phyloP scores from a whole-genome alignment of 2,329 filamentous ascomycete genomes.

The Ophiocordyceps sinensis region DNA sequence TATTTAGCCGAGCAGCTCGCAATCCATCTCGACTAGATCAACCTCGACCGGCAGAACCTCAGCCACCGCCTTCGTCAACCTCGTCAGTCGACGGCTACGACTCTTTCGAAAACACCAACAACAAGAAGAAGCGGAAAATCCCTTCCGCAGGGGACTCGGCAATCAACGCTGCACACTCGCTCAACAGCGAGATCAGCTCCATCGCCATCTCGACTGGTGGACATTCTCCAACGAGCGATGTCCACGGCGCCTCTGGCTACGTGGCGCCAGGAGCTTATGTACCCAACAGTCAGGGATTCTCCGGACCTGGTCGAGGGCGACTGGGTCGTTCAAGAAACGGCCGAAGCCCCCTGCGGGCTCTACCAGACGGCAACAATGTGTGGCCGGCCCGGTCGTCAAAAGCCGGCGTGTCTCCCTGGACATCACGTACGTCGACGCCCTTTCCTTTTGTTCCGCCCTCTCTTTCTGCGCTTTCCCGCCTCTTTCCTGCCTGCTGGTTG shows the following conservation, averaged over 20 bases:
- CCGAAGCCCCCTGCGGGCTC: slow-evolving; percentile 46
- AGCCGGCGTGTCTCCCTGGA: slow-evolving; percentile 27
- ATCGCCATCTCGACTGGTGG: slow-evolving; percentile 10
- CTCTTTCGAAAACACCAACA: slow-evolving; percentile 95
- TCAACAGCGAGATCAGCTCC: slow-evolving; percentile 26
- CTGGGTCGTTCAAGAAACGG: slow-evolving; percentile 54
- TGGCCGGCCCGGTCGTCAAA: slow-evolving; percentile 38
- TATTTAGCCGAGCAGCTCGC: slow-evolving; percentile 26
- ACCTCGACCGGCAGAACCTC: slow-evolving; percentile 28
- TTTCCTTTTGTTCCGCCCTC: not conserved
- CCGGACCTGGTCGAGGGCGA: slow-evolving; percentile 71
- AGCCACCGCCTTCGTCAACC: slow-evolving; percentile 51
- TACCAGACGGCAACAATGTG: slow-evolving; percentile 42
- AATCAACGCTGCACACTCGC: slow-evolving; percentile 24
- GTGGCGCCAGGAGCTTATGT: slow-evolving; percentile 33
- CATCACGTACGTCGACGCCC: slow-evolving; percentile 26
- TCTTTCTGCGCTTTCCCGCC: not conserved
- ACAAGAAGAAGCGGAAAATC: slow-evolving; percentile 98
- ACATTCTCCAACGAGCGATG: slow-evolving; percentile 15
- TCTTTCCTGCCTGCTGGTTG: not conserved
- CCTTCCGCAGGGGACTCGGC: slow-evolving; percentile 66
- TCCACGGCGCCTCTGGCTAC: slow-evolving; percentile 12
- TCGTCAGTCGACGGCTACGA: slow-evolving; percentile 81
- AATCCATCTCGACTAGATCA: slow-evolving; percentile 29
- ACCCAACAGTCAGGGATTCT: slow-evolving; percentile 45